A percentile compares a stretch with the other conserved stretches of the same genome.
Conservation (phyloP, 768 basidiomycete genomes). For the Rhodotorula kratochvilovae region DNA sequence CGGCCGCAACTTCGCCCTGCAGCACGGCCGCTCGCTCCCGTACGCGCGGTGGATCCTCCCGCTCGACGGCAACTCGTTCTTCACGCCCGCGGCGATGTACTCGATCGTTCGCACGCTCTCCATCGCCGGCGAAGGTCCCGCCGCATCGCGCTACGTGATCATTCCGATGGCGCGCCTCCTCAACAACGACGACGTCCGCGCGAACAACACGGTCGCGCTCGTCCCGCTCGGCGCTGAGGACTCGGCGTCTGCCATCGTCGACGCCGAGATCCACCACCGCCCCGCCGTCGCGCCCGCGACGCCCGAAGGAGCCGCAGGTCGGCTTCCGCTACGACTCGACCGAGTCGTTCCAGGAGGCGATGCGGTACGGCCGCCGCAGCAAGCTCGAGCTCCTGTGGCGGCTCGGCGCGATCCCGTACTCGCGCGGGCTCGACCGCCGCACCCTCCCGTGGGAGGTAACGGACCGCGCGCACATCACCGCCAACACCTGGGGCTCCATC, state of each 20-base stretch:
- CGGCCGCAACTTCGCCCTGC: constrained; percentile 44
- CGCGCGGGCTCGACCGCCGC: constrained; percentile 41
- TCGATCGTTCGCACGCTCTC: constrained; percentile 40
- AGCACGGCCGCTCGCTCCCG: constrained; percentile 40
- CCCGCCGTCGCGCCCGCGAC: constrained; percentile 34
- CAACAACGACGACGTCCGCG: constrained; percentile 40
- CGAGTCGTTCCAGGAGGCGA: constrained; percentile 41
- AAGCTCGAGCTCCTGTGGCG: constrained; percentile 46
- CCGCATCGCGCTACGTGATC: constrained; percentile 38
- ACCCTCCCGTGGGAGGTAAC: constrained; percentile 43
- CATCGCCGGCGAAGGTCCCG: constrained; percentile 38
- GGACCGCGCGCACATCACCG: constrained; percentile 43
- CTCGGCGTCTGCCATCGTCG: constrained; percentile 27
- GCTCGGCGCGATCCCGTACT: constrained; percentile 44
- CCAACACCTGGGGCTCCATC: constrained; percentile 38
- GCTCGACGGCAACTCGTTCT: constrained; percentile 46
- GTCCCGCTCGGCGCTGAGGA: constrained; percentile 28
- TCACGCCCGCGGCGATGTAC: constrained; percentile 43
- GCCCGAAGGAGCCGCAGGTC: constrained; percentile 45
- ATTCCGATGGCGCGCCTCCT: constrained; percentile 45
- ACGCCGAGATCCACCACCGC: constrained; percentile 27
- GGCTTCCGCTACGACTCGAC: constrained; percentile 45
- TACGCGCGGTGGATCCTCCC: constrained; percentile 44
- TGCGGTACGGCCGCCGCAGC: constrained; percentile 45
- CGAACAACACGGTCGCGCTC: constrained; percentile 36